Evolutionary conservation across 1,284 basidiomycete species (phyloP).

Genomic region (Papiliotrema nemorosa): DNA sequence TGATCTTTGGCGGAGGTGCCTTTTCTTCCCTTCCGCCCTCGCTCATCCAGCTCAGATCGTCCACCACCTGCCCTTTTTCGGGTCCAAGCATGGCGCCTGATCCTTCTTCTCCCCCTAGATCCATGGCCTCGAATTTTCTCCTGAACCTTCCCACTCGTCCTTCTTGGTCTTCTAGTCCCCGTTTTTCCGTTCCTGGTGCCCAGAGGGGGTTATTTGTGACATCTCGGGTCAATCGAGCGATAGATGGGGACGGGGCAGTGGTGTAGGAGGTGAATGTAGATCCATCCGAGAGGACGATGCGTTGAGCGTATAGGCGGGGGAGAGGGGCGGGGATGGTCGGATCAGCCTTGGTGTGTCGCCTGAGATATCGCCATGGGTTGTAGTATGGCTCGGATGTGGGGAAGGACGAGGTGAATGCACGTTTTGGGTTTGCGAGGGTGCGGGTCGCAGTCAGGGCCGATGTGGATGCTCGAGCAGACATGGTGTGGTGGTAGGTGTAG

Average conservation of each 20-base stretch:
- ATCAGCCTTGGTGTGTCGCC: slow-evolving; percentile 42
- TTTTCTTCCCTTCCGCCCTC: slow-evolving; percentile 47
- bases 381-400: slow-evolving; percentile 2
- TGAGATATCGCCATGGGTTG: slow-evolving; percentile 33
- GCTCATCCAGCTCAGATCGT: slow-evolving; percentile 45
- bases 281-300: slow-evolving; percentile 77
- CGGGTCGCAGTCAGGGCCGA: not conserved
- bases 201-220: slow-evolving; percentile 79
- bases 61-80: slow-evolving; percentile 11
- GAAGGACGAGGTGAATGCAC: not conserved
- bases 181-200: slow-evolving; percentile 53
- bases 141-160: slow-evolving; percentile 77
- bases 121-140: slow-evolving; percentile 61
- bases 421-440: not conserved
- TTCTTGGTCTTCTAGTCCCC: slow-evolving; percentile 60
- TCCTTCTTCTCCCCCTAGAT: not conserved
- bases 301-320: slow-evolving; percentile 77
- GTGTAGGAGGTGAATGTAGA: slow-evolving; percentile 79
- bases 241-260: slow-evolving; percentile 70
- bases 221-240: slow-evolving; percentile 70
- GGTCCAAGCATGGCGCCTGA: slow-evolving; percentile 4
- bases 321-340: slow-evolving; percentile 70
- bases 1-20: slow-evolving; percentile 30
- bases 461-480: not conserved
- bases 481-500: too few relatives aligned